Base-by-base conservation (phyloP, 2,329 filamentous ascomycete genomes). In the Fusarium newnesense region DNA sequence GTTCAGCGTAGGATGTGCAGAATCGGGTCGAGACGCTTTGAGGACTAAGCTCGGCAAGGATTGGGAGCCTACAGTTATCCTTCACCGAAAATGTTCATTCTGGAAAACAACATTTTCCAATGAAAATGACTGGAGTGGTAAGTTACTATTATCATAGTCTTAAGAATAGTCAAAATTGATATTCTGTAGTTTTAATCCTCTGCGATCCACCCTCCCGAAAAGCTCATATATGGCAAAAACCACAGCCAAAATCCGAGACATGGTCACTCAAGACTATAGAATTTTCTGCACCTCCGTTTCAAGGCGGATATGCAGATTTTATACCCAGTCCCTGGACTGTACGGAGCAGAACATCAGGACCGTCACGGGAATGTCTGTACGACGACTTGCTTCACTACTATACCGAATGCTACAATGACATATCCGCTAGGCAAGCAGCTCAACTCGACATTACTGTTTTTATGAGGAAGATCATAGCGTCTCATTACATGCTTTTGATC, bases 31-130 rank as follows among this genome's bases (percentile, higher is more conserved):
- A 64, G 60, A 65, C 32, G 47, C n/a, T 15, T 30, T 64, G 24
- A 46, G 37, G 16, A 65, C n/a, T 2, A 65, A 56, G 32, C 60
- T 36, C 8, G 60, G 46, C 34, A 64, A 65, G n/a, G 24, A 28
- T 34, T 64, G n/a, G 40, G 62, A 64, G 12, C 16, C 46, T 65
- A 39, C 24, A 18, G 47, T 40, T 7, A 39, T 44, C 15, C 40
- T 65, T 40, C 46, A 64, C 24, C 13, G 47, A 57, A 65, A 65
- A 34, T 65, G 60, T 21, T 65, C 47, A 40, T 65, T 65, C n/a
- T 47, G 47, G 40, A 37, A 57, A 10, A 65, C 34, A 12, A 30
- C 47, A 28, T 36, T 57, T 9, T 36, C 16, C 1, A 12, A 40
- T 13, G 40, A 64, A 16, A 9, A 65, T 7, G 32, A 30, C 28